Evolutionary conservation across 306 rosid species (phyloP).

Genomic region (Cicer bijugum): DNA sequence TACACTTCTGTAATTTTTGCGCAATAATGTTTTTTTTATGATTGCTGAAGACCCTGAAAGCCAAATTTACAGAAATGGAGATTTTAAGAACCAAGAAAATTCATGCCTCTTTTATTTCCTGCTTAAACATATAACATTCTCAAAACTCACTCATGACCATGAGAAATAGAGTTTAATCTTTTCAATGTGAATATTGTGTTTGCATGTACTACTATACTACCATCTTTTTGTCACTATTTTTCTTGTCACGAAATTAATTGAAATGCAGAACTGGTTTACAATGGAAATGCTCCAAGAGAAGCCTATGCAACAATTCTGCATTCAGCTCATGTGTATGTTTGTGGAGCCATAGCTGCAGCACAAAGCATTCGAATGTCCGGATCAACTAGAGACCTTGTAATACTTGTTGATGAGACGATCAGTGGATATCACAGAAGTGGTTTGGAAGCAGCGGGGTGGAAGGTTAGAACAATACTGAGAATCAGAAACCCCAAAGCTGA

Average conservation of each 20-base stretch:
- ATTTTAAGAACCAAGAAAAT: conserved; percentile 22
- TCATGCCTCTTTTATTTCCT: not conserved
- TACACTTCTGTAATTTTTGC: not conserved
- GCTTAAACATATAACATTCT: conserved; percentile 7
- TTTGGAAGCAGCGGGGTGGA: conserved; percentile 96
- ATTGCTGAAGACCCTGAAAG: conserved; percentile 3
- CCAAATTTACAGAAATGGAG: conserved; percentile 16
- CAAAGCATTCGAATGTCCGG: conserved; percentile 94
- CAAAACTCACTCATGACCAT: not conserved
- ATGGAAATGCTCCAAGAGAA: conserved; percentile 70
- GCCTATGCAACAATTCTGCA: conserved; percentile 97
- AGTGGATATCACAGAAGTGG: conserved; percentile 83
- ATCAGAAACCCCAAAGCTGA: conserved; percentile 96
- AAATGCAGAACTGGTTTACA: conserved; percentile 65
- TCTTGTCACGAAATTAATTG: conserved; percentile 22
- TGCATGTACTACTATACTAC: not conserved
- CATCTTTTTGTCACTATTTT: conserved; percentile 24
- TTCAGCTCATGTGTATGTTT: conserved; percentile 89
- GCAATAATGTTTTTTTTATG: conserved; percentile 3
- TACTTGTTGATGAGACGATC: conserved; percentile 87
- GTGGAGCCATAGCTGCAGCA: conserved; percentile 95
- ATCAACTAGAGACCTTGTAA: conserved; percentile 84
- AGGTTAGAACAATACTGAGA: conserved; percentile 75
- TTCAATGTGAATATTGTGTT: conserved; percentile 30
- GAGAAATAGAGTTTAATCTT: conserved; percentile 17